Evolutionary conservation across 108 stramenopile genomes (phyloP).

Genomic region (Cyclotella choctawhatcheeana): DNA sequence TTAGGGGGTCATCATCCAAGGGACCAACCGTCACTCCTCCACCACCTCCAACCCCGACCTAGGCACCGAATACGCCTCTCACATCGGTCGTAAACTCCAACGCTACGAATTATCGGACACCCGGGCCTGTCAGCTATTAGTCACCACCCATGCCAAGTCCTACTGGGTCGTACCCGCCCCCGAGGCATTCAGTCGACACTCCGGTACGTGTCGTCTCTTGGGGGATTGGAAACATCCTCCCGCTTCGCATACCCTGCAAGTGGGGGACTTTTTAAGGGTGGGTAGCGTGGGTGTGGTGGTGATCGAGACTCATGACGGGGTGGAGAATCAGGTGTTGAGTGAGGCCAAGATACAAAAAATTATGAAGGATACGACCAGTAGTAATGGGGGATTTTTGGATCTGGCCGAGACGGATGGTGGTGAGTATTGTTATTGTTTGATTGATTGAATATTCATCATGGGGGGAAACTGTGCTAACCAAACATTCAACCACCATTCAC

Average conservation of each 20-base stretch:
- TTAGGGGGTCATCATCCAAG: conserved; percentile 86
- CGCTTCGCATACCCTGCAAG: conserved; percentile 77
- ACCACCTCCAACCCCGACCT: conserved; percentile 64
- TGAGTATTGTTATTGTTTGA: conserved; percentile 41
- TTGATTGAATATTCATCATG: neutral
- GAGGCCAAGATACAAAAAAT: conserved; percentile 91
- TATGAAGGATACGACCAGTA: conserved; percentile 89
- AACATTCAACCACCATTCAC: neutral
- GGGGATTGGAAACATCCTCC: conserved; percentile 93
- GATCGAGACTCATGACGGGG: conserved; percentile 92
- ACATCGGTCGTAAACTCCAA: conserved; percentile 82
- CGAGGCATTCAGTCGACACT: conserved; percentile 95
- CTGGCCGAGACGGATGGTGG: conserved; percentile 88
- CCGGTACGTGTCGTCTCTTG: conserved; percentile 93
- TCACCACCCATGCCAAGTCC: conserved; percentile 83
- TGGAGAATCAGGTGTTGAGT: conserved; percentile 76
- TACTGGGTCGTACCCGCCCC: conserved; percentile 96
- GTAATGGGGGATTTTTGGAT: conserved; percentile 78
- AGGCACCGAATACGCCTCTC: conserved; percentile 74
- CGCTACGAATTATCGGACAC: conserved; percentile 88
- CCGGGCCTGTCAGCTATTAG: conserved; percentile 89
- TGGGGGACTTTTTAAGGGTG: conserved; percentile 93
- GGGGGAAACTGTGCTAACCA: neutral
- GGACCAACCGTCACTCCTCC: conserved; percentile 73
- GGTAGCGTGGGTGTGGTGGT: conserved; percentile 96